These are phyloP conservation scores for Prinsepia uniflora DNA, from an alignment of 306 rosid genomes.

Conservation along the genomic window DNA sequence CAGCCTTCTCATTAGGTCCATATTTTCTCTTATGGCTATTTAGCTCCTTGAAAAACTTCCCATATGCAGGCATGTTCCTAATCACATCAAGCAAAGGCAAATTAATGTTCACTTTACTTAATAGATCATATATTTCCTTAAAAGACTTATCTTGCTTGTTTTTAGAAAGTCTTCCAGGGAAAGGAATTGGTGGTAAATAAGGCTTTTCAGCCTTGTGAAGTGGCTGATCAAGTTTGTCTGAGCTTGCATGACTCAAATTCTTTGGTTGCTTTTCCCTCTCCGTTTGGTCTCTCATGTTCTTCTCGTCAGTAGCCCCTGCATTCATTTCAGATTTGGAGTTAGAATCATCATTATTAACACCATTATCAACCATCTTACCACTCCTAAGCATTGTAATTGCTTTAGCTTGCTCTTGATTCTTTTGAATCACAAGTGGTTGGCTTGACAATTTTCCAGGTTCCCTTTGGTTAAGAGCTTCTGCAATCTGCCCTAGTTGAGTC, in stretches of 20 bases:
- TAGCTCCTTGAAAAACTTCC: too few relatives aligned
- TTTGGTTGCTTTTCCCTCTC: too few relatives aligned
- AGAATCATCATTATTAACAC: neutral
- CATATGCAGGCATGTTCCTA: neutral
- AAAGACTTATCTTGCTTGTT: neutral
- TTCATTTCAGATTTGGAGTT: neutral
- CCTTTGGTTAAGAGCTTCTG: neutral
- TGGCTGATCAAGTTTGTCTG: too few relatives aligned
- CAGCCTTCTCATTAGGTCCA: too few relatives aligned
- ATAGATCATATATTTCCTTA: neutral
- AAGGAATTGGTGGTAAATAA: neutral
- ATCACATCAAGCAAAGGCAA: neutral
- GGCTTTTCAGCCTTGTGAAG: neutral
- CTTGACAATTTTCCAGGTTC: neutral
- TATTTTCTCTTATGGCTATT: too few relatives aligned
- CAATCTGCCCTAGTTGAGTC: neutral
- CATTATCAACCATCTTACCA: neutral
- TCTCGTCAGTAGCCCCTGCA: too few relatives aligned
- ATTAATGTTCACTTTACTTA: neutral
- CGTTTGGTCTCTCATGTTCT: too few relatives aligned
- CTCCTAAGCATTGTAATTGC: neutral
- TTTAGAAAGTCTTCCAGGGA: neutral
- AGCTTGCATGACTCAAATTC: too few relatives aligned
- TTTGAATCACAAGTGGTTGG: neutral
- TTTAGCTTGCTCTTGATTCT: neutral